Percentiles rank a stretch among this genome's conserved stretches.
Evolutionary conservation across 371 early-diverging fungal genomes (phyloP).

Genomic region (Mucor mucedo): DNA sequence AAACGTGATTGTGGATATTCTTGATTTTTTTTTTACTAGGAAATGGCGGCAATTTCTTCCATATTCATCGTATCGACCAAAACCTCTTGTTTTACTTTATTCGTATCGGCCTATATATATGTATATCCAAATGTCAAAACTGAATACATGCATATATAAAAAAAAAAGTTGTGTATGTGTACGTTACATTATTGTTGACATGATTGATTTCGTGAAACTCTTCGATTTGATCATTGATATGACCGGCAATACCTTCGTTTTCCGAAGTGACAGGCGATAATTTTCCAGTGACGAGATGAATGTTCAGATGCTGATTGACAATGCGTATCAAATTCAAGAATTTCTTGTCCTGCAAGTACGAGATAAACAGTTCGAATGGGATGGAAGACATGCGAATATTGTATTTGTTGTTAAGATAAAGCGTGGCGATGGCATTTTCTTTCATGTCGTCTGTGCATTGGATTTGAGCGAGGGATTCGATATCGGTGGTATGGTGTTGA

Average conservation of each 20-base stretch:
- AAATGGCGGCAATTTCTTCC: slow-evolving; percentile 66
- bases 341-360: slow-evolving; percentile 93
- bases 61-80: slow-evolving; percentile 12
- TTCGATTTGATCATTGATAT: slow-evolving; percentile 15
- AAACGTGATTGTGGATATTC: no score
- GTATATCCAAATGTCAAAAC: neutral
- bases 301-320: slow-evolving; percentile 94
- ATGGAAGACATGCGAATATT: slow-evolving; percentile 86
- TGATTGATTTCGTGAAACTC: slow-evolving; percentile 12
- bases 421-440: slow-evolving; percentile 82
- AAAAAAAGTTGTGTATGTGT: neutral
- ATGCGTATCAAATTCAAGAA: slow-evolving; percentile 87
- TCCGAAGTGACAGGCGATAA: slow-evolving; percentile 22
- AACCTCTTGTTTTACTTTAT: slow-evolving; percentile 14
- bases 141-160: neutral
- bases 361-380: slow-evolving; percentile 91
- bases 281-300: slow-evolving; percentile 54
- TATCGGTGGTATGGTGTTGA: slow-evolving; percentile 74
- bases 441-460: slow-evolving; percentile 74
- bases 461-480: slow-evolving; percentile 70
- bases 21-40: slow-evolving; percentile 47
- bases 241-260: slow-evolving; percentile 40
- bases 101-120: neutral
- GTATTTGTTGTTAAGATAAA: slow-evolving; percentile 90
- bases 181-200: neutral